Conservation (phyloP, 495 filamentous ascomycete species). For the Penicillium salamii region DNA sequence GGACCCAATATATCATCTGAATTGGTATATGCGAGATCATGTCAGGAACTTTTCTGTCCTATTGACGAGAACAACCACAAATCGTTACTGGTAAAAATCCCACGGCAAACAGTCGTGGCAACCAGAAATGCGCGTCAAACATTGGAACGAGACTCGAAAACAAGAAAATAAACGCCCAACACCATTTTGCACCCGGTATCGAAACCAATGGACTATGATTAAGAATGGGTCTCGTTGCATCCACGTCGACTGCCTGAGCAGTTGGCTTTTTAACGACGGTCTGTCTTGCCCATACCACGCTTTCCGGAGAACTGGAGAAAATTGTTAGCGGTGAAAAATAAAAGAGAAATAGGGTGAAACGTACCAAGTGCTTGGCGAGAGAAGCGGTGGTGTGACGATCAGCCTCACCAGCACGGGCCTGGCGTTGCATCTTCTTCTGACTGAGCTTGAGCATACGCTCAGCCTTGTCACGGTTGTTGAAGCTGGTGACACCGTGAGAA, state of each 20-base stretch:
- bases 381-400: conserved; percentile 84
- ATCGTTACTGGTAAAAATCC: conserved; percentile 16
- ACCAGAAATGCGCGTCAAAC: conserved; percentile 14
- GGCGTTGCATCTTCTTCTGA: conserved; percentile 98
- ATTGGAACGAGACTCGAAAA: conserved; percentile 7
- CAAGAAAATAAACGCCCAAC: conserved; percentile 26
- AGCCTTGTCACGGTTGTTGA: conserved; percentile 64
- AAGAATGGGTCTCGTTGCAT: conserved; percentile 30
- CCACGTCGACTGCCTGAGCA: conserved; percentile 12
- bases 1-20: conserved; percentile 11
- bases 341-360: conserved; percentile 23
- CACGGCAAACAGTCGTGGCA: conserved; percentile 12
- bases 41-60: conserved; percentile 31
- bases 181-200: conserved; percentile 36
- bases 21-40: conserved; percentile 34
- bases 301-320: conserved; percentile 52
- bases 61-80: conserved; percentile 22
- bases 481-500: conserved; percentile 59
- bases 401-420: conserved; percentile 93
- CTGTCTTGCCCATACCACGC: conserved; percentile 57
- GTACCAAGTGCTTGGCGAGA: conserved; percentile 88
- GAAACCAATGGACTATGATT: conserved; percentile 35
- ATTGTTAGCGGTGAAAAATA: conserved; percentile 20
- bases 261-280: conserved; percentile 46
- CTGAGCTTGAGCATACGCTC: conserved; percentile 82